phyloP scores from a whole-genome alignment of 2,329 filamentous ascomycete genomes.

The Mariannaea sp. region DNA sequence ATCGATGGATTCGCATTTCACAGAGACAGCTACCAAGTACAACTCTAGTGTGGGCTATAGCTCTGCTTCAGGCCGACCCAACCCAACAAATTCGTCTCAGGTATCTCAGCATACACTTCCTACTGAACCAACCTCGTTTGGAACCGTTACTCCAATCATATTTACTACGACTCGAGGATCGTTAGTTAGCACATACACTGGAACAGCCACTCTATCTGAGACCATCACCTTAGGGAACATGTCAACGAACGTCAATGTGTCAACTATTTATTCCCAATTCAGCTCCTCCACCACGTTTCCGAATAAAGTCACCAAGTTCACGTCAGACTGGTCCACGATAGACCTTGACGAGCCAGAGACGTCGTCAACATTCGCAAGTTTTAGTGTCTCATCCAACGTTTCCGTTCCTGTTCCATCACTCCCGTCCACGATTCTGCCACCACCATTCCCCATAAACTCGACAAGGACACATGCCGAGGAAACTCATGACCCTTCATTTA shows the following conservation, averaged over 20 bases:
- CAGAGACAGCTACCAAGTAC: not conserved
- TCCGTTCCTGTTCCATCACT: constrained; percentile 11
- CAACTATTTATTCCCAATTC: constrained; percentile 7
- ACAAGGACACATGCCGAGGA: not conserved
- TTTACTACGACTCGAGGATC: constrained; percentile 22
- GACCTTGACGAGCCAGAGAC: constrained; percentile 14
- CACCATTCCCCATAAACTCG: not conserved
- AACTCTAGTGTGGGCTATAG: not conserved
- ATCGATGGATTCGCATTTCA: not conserved
- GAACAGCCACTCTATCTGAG: constrained; percentile 14
- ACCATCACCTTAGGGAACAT: constrained; percentile 3
- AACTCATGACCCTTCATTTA: not conserved
- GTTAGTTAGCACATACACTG: constrained; percentile 27
- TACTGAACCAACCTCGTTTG: not conserved
- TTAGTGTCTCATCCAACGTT: not conserved
- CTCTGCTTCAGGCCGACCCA: not conserved
- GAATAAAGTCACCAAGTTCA: constrained; percentile 1
- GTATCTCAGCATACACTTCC: constrained; percentile 16
- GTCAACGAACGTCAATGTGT: constrained; percentile 13
- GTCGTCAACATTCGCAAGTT: not conserved
- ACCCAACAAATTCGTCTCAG: not conserved
- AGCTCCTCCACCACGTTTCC: constrained; percentile 8
- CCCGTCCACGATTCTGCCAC: constrained; percentile 4
- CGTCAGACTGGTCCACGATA: constrained; percentile 27
- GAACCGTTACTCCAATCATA: constrained; percentile 4